A percentile compares a stretch with the other conserved stretches of the same genome.
Evolutionary conservation across 306 rosid genomes (phyloP).

Genomic region (Malus sylvestris): DNA sequence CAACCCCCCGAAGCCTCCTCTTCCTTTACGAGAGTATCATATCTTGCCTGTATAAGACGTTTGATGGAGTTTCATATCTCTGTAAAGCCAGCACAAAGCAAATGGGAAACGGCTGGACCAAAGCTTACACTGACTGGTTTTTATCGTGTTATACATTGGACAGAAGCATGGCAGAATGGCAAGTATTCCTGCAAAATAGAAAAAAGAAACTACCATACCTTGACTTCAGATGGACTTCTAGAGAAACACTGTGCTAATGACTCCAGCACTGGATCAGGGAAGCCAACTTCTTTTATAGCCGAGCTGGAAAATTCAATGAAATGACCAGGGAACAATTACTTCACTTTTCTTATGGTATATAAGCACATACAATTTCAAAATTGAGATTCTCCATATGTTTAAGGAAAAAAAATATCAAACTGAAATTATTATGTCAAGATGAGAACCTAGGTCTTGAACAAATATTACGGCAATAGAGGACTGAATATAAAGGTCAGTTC

Average conservation of each 20-base stretch:
- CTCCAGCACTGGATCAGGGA: slow-evolving; percentile 65
- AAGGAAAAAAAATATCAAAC: not conserved
- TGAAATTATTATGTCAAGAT: not conserved
- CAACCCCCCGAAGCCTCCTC: slow-evolving; percentile 43
- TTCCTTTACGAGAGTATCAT: slow-evolving; percentile 50
- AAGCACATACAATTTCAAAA: not conserved
- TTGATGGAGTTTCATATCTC: slow-evolving; percentile 90
- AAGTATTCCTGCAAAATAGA: not conserved
- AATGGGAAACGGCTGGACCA: slow-evolving; percentile 90
- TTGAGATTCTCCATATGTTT: not conserved
- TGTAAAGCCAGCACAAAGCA: slow-evolving; percentile 89
- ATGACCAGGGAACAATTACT: slow-evolving; percentile 17
- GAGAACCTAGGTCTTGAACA: not conserved
- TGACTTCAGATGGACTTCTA: slow-evolving; percentile 64
- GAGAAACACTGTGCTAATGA: slow-evolving; percentile 72
- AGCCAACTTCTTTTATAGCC: slow-evolving; percentile 70
- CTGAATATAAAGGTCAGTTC: not conserved
- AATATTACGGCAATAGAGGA: not conserved
- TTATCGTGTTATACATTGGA: slow-evolving; percentile 31
- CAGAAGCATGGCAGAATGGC: slow-evolving; percentile 18
- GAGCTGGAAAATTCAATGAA: slow-evolving; percentile 47
- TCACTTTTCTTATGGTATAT: slow-evolving; percentile 8
- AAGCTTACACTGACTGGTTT: slow-evolving; percentile 72
- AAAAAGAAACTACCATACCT: slow-evolving; percentile 38
- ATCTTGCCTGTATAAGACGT: slow-evolving; percentile 98